A percentile compares a stretch with the other conserved stretches of the same genome.
phyloP scores from a whole-genome alignment of 2,329 filamentous ascomycete species.

The Fusarium oligoseptatum region DNA sequence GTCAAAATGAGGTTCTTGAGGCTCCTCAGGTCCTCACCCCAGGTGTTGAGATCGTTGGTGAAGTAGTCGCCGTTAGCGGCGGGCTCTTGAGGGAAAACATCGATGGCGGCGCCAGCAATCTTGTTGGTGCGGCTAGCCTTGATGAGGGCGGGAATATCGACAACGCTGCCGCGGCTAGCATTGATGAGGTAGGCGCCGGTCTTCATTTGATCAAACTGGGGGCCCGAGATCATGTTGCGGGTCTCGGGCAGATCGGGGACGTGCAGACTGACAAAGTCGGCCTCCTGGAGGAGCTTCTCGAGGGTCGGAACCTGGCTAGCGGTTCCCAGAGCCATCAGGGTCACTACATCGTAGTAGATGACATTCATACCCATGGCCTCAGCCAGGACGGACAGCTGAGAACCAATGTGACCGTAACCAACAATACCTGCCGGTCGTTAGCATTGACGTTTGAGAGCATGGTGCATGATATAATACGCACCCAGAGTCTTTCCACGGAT shows the following conservation, averaged over 20 bases:
- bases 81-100: slow-evolving; percentile 95
- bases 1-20: slow-evolving; percentile 95
- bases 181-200: slow-evolving; percentile 95
- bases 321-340: slow-evolving; percentile 93
- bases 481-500: slow-evolving; percentile 96
- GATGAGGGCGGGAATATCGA: slow-evolving; percentile 93
- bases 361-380: slow-evolving; percentile 99
- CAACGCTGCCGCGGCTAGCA: slow-evolving; percentile 91
- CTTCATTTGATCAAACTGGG: slow-evolving; percentile 91
- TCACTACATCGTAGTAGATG: slow-evolving; percentile 96
- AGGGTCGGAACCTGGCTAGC: slow-evolving; percentile 85
- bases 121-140: slow-evolving; percentile 88
- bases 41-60: slow-evolving; percentile 83
- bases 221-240: slow-evolving; percentile 86
- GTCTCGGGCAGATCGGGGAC: slow-evolving; percentile 95
- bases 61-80: slow-evolving; percentile 97
- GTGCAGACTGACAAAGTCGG: slow-evolving; percentile 95
- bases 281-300: slow-evolving; percentile 78
- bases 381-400: slow-evolving; percentile 93
- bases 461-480: slow-evolving; percentile 51
- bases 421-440: slow-evolving; percentile 75
- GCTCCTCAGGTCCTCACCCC: slow-evolving; percentile 85
- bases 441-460: not conserved
- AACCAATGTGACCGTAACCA: slow-evolving; percentile 97
- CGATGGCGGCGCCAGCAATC: slow-evolving; percentile 92